Evolutionary conservation across 352 stramenopile species (phyloP), one percentile per base, ranked within the genome.

Genomic region (Globisporangium sylvaticum): DNA sequence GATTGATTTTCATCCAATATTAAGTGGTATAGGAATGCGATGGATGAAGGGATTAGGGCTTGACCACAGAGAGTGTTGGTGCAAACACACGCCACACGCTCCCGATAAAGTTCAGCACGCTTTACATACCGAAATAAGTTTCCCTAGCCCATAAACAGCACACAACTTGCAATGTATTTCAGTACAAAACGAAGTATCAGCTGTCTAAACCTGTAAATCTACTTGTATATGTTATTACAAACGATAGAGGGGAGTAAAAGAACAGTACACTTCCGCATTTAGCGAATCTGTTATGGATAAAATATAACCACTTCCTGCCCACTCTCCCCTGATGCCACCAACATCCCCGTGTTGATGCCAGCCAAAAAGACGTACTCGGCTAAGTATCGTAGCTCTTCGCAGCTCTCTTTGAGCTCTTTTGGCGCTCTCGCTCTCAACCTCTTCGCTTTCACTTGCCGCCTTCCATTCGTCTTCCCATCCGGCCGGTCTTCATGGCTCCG

Each of bases 401-500:
- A 39, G 18, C 15, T 44, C 54, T 46, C 44, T 56, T 53, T 42
- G 54, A n/a, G 14, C n/a, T 34, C 53, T 18, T n/a, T 42, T 64
- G 29, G 44, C 22, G 44, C 20, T 48, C 7, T 29, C 62, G 39
- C 25, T 29, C 55, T 29, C 55, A 50, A 6, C 42, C 42, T 22
- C 42, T 50, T 46, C 25, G 14, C 24, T 29, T n/a, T 54, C 55
- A 60, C 65, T 37, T 65, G 18, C 53, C 69, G 46, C 32, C 69
- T 64, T 44, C 61, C 69, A 67, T 67, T 59, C 24, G 44, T 59
- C 48, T 57, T 10, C 56, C 60, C 24, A 46, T 61, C 64, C 24
- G 18, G 18, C 27, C 22, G 32, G 44, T 31, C 64, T 31, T 50
- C 24, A 87, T 87, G 79, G 76, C 79, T 3, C 79, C 79, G 50